Evolutionary conservation across 2,329 filamentous ascomycete genomes (phyloP), one percentile per base, ranked within the genome.

Genomic region (Pseudopyrenochaeta lycopersici): DNA sequence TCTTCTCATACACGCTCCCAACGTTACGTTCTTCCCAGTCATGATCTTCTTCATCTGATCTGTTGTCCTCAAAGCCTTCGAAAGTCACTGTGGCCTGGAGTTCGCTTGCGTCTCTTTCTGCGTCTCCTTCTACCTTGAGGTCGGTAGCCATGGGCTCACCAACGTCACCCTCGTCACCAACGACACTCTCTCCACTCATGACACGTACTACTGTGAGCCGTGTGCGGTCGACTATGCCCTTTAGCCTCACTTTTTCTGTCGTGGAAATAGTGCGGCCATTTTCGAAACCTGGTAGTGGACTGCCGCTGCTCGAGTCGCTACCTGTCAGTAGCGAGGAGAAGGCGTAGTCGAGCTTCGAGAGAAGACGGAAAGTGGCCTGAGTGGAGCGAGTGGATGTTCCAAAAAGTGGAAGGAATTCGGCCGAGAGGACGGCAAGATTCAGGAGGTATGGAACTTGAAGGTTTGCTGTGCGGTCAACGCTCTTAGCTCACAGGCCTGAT

Each of bases 161-260:
- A 2, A 30, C 42, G 12, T 66, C 63, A n/a, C 68, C 67, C 1
- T 61, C 68, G 7, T 71, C 67, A 2, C 76, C 75, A 2, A 75
- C 76, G 2, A 79, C 78, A 29, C 80, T 74, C 52, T 83, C 83
- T 48, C 79, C 80, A 55, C 82, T 84, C 80, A 92, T 83, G 14
- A 87, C 83, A 54, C 90, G 87, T 1, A 92, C 85, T 52, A 94
- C 85, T 4, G 86, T 75, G 7, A 92, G 78, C 21, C 93, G 83
- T 14, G 90, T 90, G 60, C 88, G 85, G 70, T 96, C 90, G 0
- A 92, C 90, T 27, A 96, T 79, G 67, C 90, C 91, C 69, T 90
- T 89, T 60, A 93, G 89, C 35, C 94, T 85, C 7, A 98, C 92
- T 82, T 95, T 96, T 73, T 97, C 92, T 0, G 90, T 94, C 15